These are phyloP conservation scores for Candida germanica DNA, from an alignment of 805 yeast genomes.

Conservation along the genomic window DNA sequence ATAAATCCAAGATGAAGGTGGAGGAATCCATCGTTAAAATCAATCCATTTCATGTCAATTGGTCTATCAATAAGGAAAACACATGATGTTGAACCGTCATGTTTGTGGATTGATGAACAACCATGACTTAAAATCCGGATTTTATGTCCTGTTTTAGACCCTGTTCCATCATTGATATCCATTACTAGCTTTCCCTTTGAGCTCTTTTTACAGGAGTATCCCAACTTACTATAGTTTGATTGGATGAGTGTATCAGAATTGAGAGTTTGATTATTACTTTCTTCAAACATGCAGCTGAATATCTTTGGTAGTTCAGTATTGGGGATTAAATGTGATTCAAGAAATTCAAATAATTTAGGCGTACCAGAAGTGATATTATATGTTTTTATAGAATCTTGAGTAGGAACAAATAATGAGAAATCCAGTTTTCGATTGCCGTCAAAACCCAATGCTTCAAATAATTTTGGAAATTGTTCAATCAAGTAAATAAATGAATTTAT, in stretches of 20 bases:
- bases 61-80: constrained; percentile 67
- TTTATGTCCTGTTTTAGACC: constrained; percentile 36
- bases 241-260: constrained; percentile 17
- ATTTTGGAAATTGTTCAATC: constrained; percentile 40
- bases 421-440: constrained; percentile 17
- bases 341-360: constrained; percentile 48
- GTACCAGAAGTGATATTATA: constrained; percentile 48
- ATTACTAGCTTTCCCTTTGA: constrained; percentile 8
- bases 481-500: constrained; percentile 41
- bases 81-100: constrained; percentile 12
- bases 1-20: constrained; percentile 64
- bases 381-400: constrained; percentile 50
- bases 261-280: background rate
- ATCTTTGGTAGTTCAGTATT: constrained; percentile 47
- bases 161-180: constrained; percentile 7
- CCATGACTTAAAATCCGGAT: constrained; percentile 62
- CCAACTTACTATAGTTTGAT: constrained; percentile 43
- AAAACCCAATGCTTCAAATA: constrained; percentile 41
- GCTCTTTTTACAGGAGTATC: constrained; percentile 19
- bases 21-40: constrained; percentile 40
- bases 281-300: constrained; percentile 37
- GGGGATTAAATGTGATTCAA: constrained; percentile 69
- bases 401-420: constrained; percentile 73
- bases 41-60: constrained; percentile 62
- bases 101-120: constrained; percentile 40